These are phyloP conservation scores for Raffaelea albimanens DNA, from an alignment of 2,329 filamentous ascomycete species.

Conservation along the genomic window DNA sequence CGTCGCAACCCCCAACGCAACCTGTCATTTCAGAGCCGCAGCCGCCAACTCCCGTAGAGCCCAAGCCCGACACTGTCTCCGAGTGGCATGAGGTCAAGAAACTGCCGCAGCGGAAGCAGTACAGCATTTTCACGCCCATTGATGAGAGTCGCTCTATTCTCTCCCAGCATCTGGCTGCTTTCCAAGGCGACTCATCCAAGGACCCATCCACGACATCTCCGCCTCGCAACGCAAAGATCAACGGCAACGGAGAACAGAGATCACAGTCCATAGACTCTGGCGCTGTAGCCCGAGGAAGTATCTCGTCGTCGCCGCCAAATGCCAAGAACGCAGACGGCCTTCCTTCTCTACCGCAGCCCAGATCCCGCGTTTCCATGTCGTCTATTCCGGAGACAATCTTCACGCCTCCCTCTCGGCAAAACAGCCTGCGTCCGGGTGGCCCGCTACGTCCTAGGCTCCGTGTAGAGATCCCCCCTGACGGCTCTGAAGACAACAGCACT, in stretches of 20 bases:
- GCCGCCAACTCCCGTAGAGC: conserved; percentile 37
- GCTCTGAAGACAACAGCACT: conserved; percentile 63
- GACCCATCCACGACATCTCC: conserved; percentile 17
- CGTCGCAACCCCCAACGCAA: conserved; percentile 2
- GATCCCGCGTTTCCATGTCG: conserved; percentile 43
- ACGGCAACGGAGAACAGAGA: conserved; percentile 23
- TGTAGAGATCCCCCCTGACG: conserved; percentile 90
- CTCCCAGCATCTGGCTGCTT: conserved; percentile 69
- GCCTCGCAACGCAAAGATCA: conserved; percentile 8
- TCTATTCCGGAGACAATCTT: conserved; percentile 56
- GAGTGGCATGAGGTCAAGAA: conserved; percentile 44
- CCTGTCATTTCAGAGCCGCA: conserved; percentile 34
- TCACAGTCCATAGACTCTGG: conserved; percentile 56
- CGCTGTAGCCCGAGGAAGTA: conserved; percentile 1
- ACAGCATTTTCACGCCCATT: conserved; percentile 96
- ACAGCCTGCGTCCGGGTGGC: conserved; percentile 60
- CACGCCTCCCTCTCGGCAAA: conserved; percentile 67
- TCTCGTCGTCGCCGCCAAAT: conserved; percentile 45
- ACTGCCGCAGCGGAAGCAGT: conserved; percentile 66
- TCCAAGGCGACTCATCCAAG: conserved; percentile 44
- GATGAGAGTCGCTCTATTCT: conserved; percentile 85
- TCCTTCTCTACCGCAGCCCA: conserved; percentile 25
- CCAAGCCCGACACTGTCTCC: conserved; percentile 1
- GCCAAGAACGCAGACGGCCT: conserved; percentile 39
- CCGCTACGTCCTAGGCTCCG: conserved; percentile 70